These are phyloP conservation scores for Epicoccum sorghinum DNA, from an alignment of 2,329 filamentous ascomycete species.

Conservation along the genomic window DNA sequence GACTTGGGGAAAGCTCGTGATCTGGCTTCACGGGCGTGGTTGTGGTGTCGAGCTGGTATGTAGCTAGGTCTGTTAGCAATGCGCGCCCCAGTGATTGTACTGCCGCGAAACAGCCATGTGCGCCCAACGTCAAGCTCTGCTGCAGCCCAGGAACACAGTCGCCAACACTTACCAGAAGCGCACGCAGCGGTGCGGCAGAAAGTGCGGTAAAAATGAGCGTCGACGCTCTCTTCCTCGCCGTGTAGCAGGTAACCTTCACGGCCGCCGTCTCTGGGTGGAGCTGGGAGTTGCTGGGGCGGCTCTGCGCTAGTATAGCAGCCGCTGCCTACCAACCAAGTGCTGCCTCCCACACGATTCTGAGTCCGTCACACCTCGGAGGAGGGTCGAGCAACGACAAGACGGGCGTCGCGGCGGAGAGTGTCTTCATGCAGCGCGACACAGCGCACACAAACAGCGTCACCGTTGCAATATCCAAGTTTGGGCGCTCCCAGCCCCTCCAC, in stretches of 20 bases:
- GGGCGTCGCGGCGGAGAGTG: too few relatives aligned
- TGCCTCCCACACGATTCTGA: neutral
- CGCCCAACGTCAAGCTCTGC: neutral
- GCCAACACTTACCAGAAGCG: neutral
- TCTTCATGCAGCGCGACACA: neutral
- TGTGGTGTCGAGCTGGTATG: neutral
- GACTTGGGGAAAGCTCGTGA: neutral
- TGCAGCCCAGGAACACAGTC: too few relatives aligned
- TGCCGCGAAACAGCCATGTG: neutral
- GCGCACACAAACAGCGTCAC: neutral
- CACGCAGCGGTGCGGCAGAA: neutral
- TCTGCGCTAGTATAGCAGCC: conserved; percentile 1
- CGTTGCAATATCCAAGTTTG: neutral
- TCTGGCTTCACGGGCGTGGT: neutral
- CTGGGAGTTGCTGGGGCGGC: neutral
- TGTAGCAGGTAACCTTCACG: neutral
- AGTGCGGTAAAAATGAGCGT: neutral
- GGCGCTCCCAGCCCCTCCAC: conserved; percentile 16
- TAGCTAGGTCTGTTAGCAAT: neutral
- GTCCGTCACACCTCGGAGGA: neutral
- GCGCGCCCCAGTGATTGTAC: neutral
- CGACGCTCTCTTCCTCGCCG: neutral
- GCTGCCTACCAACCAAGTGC: conserved; percentile 1
- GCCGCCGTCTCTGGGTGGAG: neutral
- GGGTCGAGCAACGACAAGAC: too few relatives aligned